These are phyloP conservation scores for Cnidoscolus chayamansa DNA, from an alignment of 441 rosid species.

Conservation along the genomic window DNA sequence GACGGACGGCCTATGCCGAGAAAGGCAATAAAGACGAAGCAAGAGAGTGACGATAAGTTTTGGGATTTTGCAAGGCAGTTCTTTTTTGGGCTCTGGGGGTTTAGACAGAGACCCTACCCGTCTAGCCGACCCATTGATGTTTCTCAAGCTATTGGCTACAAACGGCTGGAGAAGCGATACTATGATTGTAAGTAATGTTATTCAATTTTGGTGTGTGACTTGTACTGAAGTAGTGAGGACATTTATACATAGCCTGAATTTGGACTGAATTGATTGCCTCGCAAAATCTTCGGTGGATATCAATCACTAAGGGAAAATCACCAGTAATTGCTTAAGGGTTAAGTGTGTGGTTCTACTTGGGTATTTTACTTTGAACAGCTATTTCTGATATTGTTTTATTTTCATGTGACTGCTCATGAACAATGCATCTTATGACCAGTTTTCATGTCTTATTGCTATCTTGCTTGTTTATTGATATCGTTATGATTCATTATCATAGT, in stretches of 20 bases:
- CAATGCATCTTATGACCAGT: background rate
- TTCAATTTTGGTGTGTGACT: background rate
- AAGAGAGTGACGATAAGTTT: conserved; percentile 85
- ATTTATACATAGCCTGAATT: too few relatives aligned
- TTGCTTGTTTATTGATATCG: background rate
- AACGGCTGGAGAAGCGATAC: conserved; percentile 77
- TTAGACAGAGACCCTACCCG: conserved; percentile 80
- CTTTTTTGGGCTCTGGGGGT: conserved; percentile 88
- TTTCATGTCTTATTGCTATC: background rate
- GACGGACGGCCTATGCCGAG: conserved; percentile 92
- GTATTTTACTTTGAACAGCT: too few relatives aligned
- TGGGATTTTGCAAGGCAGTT: conserved; percentile 90
- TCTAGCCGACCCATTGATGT: conserved; percentile 77
- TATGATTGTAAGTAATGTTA: conserved; percentile 66
- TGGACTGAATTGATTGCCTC: too few relatives aligned
- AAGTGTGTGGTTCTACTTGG: too few relatives aligned
- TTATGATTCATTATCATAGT: conserved; percentile 35
- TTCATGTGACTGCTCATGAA: too few relatives aligned
- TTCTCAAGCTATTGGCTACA: conserved; percentile 93
- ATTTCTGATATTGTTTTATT: too few relatives aligned
- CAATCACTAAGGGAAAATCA: too few relatives aligned
- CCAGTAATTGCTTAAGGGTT: too few relatives aligned
- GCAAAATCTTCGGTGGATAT: too few relatives aligned
- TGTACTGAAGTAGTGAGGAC: too few relatives aligned
- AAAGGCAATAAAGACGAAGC: conserved; percentile 59